These are phyloP conservation scores for Limonium bicolor DNA, from an alignment of 148 eudicot species.

Conservation along the genomic window DNA sequence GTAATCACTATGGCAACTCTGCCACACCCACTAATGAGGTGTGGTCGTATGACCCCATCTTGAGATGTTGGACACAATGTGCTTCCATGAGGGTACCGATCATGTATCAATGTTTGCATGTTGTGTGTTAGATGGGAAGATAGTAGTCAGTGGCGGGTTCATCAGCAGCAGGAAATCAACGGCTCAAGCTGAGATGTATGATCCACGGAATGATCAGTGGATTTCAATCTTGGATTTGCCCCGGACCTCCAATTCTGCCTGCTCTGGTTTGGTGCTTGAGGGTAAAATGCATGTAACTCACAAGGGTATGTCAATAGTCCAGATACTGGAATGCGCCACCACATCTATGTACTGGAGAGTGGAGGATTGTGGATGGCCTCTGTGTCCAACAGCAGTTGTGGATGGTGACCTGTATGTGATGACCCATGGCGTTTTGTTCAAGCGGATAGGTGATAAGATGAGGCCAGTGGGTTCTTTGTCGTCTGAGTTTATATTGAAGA, in stretches of 20 bases:
- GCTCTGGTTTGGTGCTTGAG: conserved; percentile 62
- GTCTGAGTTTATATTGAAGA: conserved; percentile 56
- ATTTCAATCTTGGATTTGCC: conserved; percentile 65
- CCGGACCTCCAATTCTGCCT: conserved; percentile 55
- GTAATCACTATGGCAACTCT: conserved; percentile 88
- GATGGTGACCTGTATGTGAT: conserved; percentile 49
- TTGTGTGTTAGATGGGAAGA: conserved; percentile 72
- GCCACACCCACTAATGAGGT: conserved; percentile 88
- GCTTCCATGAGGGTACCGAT: conserved; percentile 75
- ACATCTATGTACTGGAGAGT: conserved; percentile 48
- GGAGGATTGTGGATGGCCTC: conserved; percentile 62
- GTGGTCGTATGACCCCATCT: conserved; percentile 75
- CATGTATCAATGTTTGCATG: conserved; percentile 96
- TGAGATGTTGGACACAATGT: conserved; percentile 54
- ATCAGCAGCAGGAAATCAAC: conserved; percentile 73
- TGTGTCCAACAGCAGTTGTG: conserved; percentile 86
- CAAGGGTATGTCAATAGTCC: conserved; percentile 74
- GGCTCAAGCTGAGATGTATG: conserved; percentile 72
- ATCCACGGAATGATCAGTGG: conserved; percentile 72
- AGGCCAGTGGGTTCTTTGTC: conserved; percentile 55
- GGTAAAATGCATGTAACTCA: conserved; percentile 79
- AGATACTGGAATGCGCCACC: conserved; percentile 52
- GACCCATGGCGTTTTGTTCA: conserved; percentile 58
- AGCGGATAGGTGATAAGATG: conserved; percentile 39
- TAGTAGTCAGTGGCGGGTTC: conserved; percentile 87